Evolutionary conservation across 2,329 filamentous ascomycete species (phyloP).

Genomic region (Aspergillus ustus): DNA sequence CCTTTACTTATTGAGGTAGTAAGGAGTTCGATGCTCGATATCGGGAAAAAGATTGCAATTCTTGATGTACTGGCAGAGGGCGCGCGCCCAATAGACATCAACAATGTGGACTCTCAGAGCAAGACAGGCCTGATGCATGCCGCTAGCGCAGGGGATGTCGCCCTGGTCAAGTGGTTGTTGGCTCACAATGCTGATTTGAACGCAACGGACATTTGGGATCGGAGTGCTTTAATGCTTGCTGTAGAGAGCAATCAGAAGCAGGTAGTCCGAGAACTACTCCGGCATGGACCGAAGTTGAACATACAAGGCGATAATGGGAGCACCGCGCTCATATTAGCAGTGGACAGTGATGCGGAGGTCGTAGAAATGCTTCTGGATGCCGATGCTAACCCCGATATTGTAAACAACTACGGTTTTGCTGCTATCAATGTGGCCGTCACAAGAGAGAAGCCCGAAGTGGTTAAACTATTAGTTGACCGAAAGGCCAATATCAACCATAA

Average conservation of each 20-base stretch:
- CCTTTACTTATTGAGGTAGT: neutral
- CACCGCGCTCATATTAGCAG: neutral
- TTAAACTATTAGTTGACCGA: conserved; percentile 1
- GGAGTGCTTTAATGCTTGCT: neutral
- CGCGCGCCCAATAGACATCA: neutral
- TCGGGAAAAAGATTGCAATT: neutral
- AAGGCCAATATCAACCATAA: neutral
- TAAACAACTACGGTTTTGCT: neutral
- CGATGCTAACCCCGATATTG: neutral
- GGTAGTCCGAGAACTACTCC: neutral
- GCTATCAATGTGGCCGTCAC: neutral
- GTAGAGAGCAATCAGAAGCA: neutral
- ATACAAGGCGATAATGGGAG: neutral
- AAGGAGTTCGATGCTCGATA: neutral
- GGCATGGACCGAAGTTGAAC: neutral
- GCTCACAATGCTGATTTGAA: neutral
- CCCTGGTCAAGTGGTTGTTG: neutral
- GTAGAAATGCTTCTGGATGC: conserved; percentile 1
- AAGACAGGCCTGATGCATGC: neutral
- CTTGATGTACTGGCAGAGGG: neutral
- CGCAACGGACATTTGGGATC: neutral
- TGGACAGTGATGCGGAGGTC: neutral
- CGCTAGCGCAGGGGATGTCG: neutral
- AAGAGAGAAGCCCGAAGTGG: neutral
- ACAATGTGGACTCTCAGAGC: neutral